These are phyloP conservation scores for Clohesyomyces aquaticus DNA, from an alignment of 495 filamentous ascomycete genomes.

Conservation along the genomic window DNA sequence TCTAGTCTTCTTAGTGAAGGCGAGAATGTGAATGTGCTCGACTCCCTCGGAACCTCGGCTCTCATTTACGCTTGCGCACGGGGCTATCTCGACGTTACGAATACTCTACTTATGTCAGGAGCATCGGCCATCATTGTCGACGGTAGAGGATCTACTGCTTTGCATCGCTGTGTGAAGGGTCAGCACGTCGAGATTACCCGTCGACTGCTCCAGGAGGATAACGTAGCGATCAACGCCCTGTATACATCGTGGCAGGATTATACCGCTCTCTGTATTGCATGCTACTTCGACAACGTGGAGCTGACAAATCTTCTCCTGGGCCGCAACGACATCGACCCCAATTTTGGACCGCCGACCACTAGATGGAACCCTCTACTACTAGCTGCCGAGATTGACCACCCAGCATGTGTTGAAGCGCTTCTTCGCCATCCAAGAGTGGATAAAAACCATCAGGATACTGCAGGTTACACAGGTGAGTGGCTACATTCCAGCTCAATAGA, in stretches of 20 bases:
- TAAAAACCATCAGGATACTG: slow-evolving; percentile 9
- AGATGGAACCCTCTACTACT: slow-evolving; percentile 17
- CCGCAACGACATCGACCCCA: slow-evolving; percentile 22
- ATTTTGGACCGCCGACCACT: slow-evolving; percentile 6
- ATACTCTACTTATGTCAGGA: slow-evolving; percentile 13
- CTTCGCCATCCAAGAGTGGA: slow-evolving; percentile 26
- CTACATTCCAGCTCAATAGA: too few relatives aligned
- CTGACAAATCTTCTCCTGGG: slow-evolving; percentile 11
- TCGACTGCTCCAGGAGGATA: slow-evolving; percentile 10
- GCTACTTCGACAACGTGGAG: neutral
- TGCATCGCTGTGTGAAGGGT: neutral
- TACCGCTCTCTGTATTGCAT: slow-evolving; percentile 15
- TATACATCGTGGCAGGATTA: slow-evolving; percentile 11
- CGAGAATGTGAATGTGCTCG: slow-evolving; percentile 13
- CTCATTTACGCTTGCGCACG: slow-evolving; percentile 21
- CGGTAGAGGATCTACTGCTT: slow-evolving; percentile 21
- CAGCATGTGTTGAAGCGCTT: slow-evolving; percentile 40
- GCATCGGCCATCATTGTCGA: slow-evolving; percentile 16
- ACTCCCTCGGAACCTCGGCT: slow-evolving; percentile 13
- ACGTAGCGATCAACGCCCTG: slow-evolving; percentile 18
- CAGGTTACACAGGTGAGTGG: slow-evolving; percentile 24
- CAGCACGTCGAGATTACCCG: slow-evolving; percentile 1
- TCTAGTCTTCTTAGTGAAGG: slow-evolving; percentile 12
- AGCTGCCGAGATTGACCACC: slow-evolving; percentile 8
- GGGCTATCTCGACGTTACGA: slow-evolving; percentile 15